Conservation (phyloP, 176 grass and related monocot species). For the Stipa capillata region DNA sequence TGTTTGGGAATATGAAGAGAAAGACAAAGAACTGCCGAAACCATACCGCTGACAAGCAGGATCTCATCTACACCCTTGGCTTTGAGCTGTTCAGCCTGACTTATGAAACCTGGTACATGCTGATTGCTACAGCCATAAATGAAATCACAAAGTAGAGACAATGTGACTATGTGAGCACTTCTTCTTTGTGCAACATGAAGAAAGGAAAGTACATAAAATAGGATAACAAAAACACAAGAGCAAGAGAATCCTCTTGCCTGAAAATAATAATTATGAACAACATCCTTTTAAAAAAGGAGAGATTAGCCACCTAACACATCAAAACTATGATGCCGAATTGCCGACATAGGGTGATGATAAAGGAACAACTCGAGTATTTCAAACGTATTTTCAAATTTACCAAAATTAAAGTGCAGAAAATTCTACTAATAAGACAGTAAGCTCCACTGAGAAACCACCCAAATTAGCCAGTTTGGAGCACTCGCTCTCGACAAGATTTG, state of each 20-base stretch:
- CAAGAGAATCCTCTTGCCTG: background rate
- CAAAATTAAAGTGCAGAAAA: too few species aligned
- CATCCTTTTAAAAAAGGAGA: background rate
- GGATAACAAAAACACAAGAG: background rate
- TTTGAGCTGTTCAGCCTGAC: slow-evolving; percentile 77
- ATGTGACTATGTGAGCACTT: background rate
- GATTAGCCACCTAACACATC: background rate
- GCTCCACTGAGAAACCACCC: background rate
- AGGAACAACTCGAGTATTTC: background rate
- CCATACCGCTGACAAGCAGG: slow-evolving; percentile 67
- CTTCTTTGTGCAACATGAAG: slow-evolving; percentile 1
- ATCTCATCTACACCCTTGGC: slow-evolving; percentile 94
- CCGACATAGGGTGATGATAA: background rate
- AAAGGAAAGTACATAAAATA: background rate
- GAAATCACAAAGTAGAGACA: background rate
- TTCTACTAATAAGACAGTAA: too few species aligned
- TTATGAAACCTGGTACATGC: slow-evolving; percentile 92
- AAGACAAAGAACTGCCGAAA: background rate
- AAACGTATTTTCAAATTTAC: background rate
- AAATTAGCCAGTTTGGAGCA: background rate
- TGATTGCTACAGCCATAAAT: slow-evolving; percentile 51
- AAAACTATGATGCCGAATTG: background rate
- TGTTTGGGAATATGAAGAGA: background rate
- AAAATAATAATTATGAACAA: background rate
- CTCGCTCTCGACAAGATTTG: background rate